These are phyloP conservation scores for Boletus huronensis DNA, from an alignment of 768 basidiomycete species.

Conservation along the genomic window DNA sequence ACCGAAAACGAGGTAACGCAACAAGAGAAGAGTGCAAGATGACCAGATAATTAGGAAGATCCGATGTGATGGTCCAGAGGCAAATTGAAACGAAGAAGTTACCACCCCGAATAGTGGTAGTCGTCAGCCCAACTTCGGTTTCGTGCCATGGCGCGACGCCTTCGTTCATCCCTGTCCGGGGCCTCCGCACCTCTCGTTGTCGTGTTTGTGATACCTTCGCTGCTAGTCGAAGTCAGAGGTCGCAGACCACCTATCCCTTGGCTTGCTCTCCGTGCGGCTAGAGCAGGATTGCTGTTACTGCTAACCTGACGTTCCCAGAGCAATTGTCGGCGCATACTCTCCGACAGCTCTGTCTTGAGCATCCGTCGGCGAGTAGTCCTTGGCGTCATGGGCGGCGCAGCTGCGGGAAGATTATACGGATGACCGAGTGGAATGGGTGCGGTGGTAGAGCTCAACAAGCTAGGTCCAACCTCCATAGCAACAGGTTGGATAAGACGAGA, in stretches of 20 bases:
- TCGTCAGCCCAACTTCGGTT: conserved; percentile 70
- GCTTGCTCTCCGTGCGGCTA: conserved; percentile 28
- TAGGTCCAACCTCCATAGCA: conserved; percentile 14
- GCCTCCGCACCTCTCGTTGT: conserved; percentile 18
- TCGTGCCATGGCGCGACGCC: conserved; percentile 47
- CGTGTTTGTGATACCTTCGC: conserved; percentile 13
- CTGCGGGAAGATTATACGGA: conserved; percentile 72
- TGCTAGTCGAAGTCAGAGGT: conserved; percentile 33
- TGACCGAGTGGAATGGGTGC: conserved; percentile 58
- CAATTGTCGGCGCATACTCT: conserved; percentile 75
- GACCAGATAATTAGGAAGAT: conserved; percentile 23
- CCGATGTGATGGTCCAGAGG: conserved; percentile 13
- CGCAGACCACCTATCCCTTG: conserved; percentile 31
- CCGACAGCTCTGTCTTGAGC: conserved; percentile 81
- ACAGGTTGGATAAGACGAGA: conserved; percentile 23
- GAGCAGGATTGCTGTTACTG: conserved; percentile 43
- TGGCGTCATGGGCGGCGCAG: conserved; percentile 70
- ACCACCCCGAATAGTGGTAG: conserved; percentile 67
- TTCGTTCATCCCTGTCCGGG: conserved; percentile 41
- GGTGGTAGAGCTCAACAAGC: conserved; percentile 30
- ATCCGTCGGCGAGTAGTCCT: conserved; percentile 82
- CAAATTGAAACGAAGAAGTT: conserved; percentile 4
- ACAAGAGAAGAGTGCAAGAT: conserved; percentile 19
- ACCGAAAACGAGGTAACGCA: conserved; percentile 17
- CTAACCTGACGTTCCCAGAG: conserved; percentile 78